These are phyloP conservation scores for Elsinoe ampelina DNA, from an alignment of 2,329 filamentous ascomycete genomes.

Conservation along the genomic window DNA sequence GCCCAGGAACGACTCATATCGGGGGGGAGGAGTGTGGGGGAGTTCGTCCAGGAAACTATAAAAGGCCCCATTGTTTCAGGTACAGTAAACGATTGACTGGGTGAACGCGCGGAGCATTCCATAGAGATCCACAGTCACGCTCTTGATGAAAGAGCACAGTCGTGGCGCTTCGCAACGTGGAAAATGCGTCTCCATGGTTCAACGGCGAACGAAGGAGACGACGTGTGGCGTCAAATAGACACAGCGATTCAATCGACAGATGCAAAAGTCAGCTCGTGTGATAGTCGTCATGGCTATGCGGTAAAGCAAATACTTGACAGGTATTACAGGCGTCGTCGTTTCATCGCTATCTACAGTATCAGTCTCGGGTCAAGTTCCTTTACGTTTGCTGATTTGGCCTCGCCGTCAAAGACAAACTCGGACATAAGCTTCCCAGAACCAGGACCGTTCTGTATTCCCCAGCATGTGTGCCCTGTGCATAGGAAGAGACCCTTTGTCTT, in stretches of 20 bases:
- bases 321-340: not conserved
- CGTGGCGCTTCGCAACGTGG: too few relatives aligned
- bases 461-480: conserved; percentile 89
- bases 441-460: conserved; percentile 95
- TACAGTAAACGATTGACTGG: not conserved
- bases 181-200: too few relatives aligned
- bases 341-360: conserved; percentile 17
- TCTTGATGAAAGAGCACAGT: not conserved
- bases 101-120: not conserved
- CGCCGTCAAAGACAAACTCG: conserved; percentile 39
- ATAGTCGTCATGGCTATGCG: too few relatives aligned
- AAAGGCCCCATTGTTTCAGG: not conserved
- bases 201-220: too few relatives aligned
- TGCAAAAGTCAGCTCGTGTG: too few relatives aligned
- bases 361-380: conserved; percentile 33
- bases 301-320: too few relatives aligned
- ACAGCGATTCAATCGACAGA: too few relatives aligned
- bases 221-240: too few relatives aligned
- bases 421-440: conserved; percentile 51
- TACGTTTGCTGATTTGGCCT: conserved; percentile 34
- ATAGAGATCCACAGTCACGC: not conserved
- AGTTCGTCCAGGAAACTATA: not conserved
- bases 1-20: not conserved
- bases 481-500: conserved; percentile 65
- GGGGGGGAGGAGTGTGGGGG: not conserved